These are phyloP conservation scores for Asclepias syriaca DNA, from an alignment of 257 asterid genomes.

Conservation along the genomic window DNA sequence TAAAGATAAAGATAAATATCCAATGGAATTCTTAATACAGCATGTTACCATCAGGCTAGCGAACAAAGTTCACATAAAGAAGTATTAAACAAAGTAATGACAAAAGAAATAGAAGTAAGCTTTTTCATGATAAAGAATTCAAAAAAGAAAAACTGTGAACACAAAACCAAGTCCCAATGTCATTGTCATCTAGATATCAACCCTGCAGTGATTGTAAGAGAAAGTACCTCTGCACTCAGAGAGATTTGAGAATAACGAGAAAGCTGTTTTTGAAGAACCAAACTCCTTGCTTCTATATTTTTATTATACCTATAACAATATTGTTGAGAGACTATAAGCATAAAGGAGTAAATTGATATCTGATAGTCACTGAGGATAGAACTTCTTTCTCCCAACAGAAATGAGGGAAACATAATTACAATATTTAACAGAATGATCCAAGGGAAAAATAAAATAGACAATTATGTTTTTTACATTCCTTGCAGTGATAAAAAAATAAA, in stretches of 20 bases:
- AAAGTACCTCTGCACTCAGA: slow-evolving; percentile 73
- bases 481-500: background rate
- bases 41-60: background rate
- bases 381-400: background rate
- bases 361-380: background rate
- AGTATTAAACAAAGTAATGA: background rate
- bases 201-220: background rate
- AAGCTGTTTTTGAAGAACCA: slow-evolving; percentile 69
- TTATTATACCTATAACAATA: slow-evolving; percentile 59
- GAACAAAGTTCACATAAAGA: background rate
- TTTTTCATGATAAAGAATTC: background rate
- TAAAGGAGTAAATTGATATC: slow-evolving; percentile 1
- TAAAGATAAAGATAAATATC: background rate
- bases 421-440: background rate
- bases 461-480: background rate
- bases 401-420: background rate
- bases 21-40: background rate
- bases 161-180: background rate
- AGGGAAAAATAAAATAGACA: background rate
- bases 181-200: background rate
- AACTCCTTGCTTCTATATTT: slow-evolving; percentile 53
- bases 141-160: background rate
- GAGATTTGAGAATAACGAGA: slow-evolving; percentile 77
- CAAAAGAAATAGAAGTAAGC: background rate
- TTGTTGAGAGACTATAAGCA: slow-evolving; percentile 18